These are phyloP conservation scores for Boechera stricta DNA, from an alignment of 345 rosid species.

Conservation along the genomic window DNA sequence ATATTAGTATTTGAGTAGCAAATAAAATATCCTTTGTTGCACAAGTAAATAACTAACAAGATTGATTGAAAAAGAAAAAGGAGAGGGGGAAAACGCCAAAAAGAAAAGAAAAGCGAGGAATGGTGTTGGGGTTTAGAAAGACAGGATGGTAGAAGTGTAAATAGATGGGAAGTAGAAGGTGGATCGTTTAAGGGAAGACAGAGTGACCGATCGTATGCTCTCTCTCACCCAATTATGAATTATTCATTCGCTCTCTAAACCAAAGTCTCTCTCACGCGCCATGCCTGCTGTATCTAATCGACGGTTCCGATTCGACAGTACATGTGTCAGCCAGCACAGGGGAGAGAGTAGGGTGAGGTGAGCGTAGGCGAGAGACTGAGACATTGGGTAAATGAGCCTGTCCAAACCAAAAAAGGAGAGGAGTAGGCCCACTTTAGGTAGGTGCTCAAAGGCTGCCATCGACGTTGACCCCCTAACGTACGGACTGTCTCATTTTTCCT, in stretches of 20 bases:
- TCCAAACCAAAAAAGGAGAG: constrained; percentile 10
- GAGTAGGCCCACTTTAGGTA: constrained; percentile 8
- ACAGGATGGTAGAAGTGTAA: constrained; percentile 45
- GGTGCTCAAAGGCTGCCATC: constrained; percentile 43
- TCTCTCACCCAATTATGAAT: not conserved
- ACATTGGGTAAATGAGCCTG: not conserved
- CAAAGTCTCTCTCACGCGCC: constrained; percentile 24
- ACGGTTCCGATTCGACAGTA: too few relatives aligned
- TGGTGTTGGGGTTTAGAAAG: constrained; percentile 49
- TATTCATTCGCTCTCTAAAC: too few relatives aligned
- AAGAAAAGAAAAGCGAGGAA: not conserved
- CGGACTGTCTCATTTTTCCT: constrained; percentile 22
- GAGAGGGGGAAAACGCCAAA: too few relatives aligned
- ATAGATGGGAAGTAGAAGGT: constrained; percentile 21
- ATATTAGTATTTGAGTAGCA: too few relatives aligned
- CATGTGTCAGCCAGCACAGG: not conserved
- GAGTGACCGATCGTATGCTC: constrained; percentile 30
- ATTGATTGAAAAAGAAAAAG: too few relatives aligned
- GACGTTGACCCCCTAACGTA: constrained; percentile 45
- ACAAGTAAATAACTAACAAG: too few relatives aligned
- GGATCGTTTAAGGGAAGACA: constrained; percentile 43
- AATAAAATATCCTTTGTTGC: too few relatives aligned
- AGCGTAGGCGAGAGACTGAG: constrained; percentile 4
- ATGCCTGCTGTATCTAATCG: not conserved
- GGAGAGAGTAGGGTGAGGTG: not conserved